Percentiles rank a stretch among this genome's conserved stretches.
These are phyloP conservation scores for Lyophyllum shimeji DNA, from an alignment of 768 basidiomycete genomes.

Conservation along the genomic window DNA sequence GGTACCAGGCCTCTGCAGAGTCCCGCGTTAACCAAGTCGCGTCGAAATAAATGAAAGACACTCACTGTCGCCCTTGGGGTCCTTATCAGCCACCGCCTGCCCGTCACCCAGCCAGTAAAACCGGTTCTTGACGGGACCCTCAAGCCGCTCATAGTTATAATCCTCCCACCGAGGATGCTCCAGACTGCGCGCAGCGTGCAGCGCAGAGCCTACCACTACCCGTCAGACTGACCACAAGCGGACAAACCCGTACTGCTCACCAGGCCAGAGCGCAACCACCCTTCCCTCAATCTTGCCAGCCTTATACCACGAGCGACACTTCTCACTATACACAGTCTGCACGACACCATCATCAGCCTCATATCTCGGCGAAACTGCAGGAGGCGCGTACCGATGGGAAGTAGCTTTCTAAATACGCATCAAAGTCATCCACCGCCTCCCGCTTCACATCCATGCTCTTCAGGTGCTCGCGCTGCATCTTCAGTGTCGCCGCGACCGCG, in stretches of 20 bases:
- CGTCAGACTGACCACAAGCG: not conserved
- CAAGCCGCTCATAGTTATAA: constrained; percentile 49
- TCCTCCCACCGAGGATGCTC: constrained; percentile 66
- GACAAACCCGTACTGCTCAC: constrained; percentile 26
- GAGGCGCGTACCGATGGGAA: constrained; percentile 40
- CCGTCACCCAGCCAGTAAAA: constrained; percentile 65
- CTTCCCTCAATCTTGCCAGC: constrained; percentile 57
- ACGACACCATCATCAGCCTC: not conserved
- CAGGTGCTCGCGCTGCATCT: constrained; percentile 62
- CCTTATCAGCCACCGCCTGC: constrained; percentile 50
- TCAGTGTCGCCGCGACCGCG: constrained; percentile 50
- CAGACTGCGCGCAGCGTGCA: constrained; percentile 50
- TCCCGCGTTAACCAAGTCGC: not conserved
- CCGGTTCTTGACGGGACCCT: constrained; percentile 39
- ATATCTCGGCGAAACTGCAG: not conserved
- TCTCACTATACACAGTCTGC: constrained; percentile 57
- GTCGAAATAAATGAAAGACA: not conserved
- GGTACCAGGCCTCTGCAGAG: constrained; percentile 44
- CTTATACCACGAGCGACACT: constrained; percentile 68
- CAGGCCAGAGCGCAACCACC: constrained; percentile 60
- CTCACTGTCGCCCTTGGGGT: constrained; percentile 31
- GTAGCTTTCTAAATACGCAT: constrained; percentile 56
- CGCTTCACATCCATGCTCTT: constrained; percentile 60
- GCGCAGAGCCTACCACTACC: constrained; percentile 40
- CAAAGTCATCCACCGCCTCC: constrained; percentile 62